Base-by-base conservation (phyloP, 1,284 basidiomycete genomes). In the Tilletia caries region DNA sequence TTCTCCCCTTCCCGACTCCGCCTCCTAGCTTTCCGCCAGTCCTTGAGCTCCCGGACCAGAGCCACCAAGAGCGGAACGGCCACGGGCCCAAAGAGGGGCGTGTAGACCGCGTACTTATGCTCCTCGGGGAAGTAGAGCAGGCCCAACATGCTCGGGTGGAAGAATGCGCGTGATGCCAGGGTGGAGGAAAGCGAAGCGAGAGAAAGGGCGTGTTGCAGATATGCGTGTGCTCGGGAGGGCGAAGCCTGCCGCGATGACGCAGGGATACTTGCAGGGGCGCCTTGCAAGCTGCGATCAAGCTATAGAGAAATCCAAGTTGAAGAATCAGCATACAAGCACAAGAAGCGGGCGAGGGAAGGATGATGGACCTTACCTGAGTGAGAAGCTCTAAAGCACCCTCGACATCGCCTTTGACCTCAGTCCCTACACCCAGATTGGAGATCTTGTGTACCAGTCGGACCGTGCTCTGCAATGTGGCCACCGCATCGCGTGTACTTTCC, bases 131-230 rank as follows among this genome's bases (percentile, higher is more conserved):
- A 98, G 84, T 99, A 99, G 29, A 98, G 86, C 79, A 97, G 84
- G 5, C 92, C 94, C 76, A 98, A 86, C 95, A 98, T 98, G 43
- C 90, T 91, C 0, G 95, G 96, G 82, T 94, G 92, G 85, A 96
- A 98, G 86, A 98, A 98, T 0, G 96, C 96, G 50, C 90, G 87
- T 18, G 92, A 95, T 2, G 94, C 89, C 65, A 66, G 27, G 5
- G 44, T 48, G 18, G 65, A 66, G 33, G 50, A 66, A 10, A 54
- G 65, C 65, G 50, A 50, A 5, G 50, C 50, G 18, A 66, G 32
- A 12, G 58, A 44, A 32, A 29, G 41, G 48, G 67, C 43, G 50
- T 67, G 70, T 48, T 34, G 44, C 18, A 67, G 60, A 64, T 44
- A 3, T 29, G 32, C 27, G 32, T 10, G 48, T n/a, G 34, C 34